phyloP scores from a whole-genome alignment of 257 asterid genomes.

The Gentiana straminea region DNA sequence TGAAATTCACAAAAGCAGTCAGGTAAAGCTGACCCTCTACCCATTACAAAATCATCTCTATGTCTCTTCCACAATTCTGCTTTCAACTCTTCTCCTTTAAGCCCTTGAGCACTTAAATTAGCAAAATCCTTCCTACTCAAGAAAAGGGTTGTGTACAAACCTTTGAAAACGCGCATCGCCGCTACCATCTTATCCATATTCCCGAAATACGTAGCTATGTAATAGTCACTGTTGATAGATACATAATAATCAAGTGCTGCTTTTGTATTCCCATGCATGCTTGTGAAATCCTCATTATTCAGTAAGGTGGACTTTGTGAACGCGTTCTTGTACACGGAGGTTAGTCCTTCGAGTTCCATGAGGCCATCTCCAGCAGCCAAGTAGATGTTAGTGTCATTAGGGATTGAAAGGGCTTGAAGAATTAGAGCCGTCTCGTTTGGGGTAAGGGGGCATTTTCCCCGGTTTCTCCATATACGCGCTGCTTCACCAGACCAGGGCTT shows the following conservation, averaged over 20 bases:
- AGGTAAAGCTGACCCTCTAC: slow-evolving; percentile 84
- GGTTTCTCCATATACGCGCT: slow-evolving; percentile 80
- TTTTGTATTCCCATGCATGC: slow-evolving; percentile 93
- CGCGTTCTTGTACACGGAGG: slow-evolving; percentile 55
- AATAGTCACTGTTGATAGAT: slow-evolving; percentile 62
- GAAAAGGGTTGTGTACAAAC: slow-evolving; percentile 58
- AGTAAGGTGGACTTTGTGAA: slow-evolving; percentile 60
- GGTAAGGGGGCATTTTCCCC: slow-evolving; percentile 93
- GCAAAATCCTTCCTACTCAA: slow-evolving; percentile 66
- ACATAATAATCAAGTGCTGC: slow-evolving; percentile 88
- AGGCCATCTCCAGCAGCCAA: slow-evolving; percentile 97
- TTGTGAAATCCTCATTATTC: slow-evolving; percentile 46
- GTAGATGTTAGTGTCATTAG: slow-evolving; percentile 62
- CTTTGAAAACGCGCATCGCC: slow-evolving; percentile 78
- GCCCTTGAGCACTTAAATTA: slow-evolving; percentile 43
- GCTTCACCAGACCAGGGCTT: slow-evolving; percentile 90
- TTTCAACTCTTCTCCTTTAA: slow-evolving; percentile 36
- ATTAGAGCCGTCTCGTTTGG: slow-evolving; percentile 77
- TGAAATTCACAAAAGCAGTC: slow-evolving; percentile 87
- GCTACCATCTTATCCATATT: slow-evolving; percentile 99
- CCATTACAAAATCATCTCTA: slow-evolving; percentile 76
- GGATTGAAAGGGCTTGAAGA: slow-evolving; percentile 78
- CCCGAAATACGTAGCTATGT: slow-evolving; percentile 81
- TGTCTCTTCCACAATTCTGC: slow-evolving; percentile 78
- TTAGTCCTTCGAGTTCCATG: slow-evolving; percentile 78